Percentiles rank a stretch among this genome's conserved stretches.
These are phyloP conservation scores for Crotalaria pallida DNA, from an alignment of 306 rosid genomes.

Conservation along the genomic window DNA sequence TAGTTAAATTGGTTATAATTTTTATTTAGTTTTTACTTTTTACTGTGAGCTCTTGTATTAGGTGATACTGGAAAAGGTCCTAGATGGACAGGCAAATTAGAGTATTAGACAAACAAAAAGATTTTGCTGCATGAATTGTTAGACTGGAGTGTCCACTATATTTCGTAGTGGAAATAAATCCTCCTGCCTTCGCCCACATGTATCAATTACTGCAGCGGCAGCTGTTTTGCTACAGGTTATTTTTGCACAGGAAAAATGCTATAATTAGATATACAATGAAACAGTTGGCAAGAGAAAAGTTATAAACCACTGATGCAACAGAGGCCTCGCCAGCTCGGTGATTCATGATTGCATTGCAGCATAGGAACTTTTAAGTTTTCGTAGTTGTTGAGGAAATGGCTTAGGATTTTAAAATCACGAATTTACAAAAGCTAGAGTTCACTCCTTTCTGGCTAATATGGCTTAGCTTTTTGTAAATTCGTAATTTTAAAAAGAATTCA, in stretches of 20 bases:
- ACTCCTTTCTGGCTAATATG: no score
- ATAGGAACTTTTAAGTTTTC: neutral
- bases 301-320: neutral
- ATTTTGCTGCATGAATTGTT: slow-evolving; percentile 20
- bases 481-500: no score
- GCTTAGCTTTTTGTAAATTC: no score
- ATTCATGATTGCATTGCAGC: neutral
- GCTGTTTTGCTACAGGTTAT: neutral
- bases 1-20: slow-evolving; percentile 1
- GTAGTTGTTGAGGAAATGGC: slow-evolving; percentile 7
- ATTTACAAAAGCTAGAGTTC: no score
- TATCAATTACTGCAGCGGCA: neutral
- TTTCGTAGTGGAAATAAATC: neutral
- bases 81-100: slow-evolving; percentile 10
- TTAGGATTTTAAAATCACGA: neutral
- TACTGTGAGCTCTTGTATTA: slow-evolving; percentile 16
- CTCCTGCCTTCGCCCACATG: neutral
- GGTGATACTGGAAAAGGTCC: slow-evolving; percentile 7
- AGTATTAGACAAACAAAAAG: slow-evolving; percentile 14
- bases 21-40: neutral
- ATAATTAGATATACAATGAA: neutral
- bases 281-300: neutral
- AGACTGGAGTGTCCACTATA: neutral
- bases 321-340: neutral
- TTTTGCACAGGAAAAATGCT: neutral